Evolutionary conservation across 768 basidiomycete species (phyloP), one percentile per base, ranked within the genome.

Genomic region (Kwoniella mangroviensis): DNA sequence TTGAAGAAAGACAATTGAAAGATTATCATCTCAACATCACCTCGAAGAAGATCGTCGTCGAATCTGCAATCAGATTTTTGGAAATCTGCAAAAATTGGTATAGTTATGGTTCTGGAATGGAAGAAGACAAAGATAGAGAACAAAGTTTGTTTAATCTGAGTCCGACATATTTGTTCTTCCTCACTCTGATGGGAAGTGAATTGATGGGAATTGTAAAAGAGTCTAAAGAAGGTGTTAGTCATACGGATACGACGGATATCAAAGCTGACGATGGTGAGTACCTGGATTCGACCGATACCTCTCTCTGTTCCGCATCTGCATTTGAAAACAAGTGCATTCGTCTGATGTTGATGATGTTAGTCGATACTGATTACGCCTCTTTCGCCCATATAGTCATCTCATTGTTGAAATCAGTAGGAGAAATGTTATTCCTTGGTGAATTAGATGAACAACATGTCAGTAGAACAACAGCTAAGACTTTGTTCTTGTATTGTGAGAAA

Each of bases 111-210:
- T 3, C 56, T 6, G 28, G 56, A 10, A 13, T 58, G 6, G 56
- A 40, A 58, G 15, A 26, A 40, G 17, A 58, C 28, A 11, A 34
- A 42, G 42, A 21, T 54, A 63, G 11, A 28, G 56, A 59, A 21
- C 58, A 59, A 15, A 61, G 28, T 41, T 28, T 77, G 24, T 53
- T 64, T 13, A 68, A 75, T 52, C 57, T 77, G 3, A 70, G 72
- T 11, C 68, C 68, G 51, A 56, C 70, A 6, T 77, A 75, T 55
- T 55, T 75, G 26, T 68, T 52, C 52, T 68, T 68, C 22, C 49
- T 68, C 3, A 62, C 60, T 7, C 5, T 68, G n/a, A 61, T 61
- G 22, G 67, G 60, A 13, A 61, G 67, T 26, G 67, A 68, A 22
- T 45, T 68, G 61, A 52, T 68, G 4, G 42, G 45, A 13, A 53